phyloP scores from a whole-genome alignment of 306 rosid species.

The Cajanus cajan region DNA sequence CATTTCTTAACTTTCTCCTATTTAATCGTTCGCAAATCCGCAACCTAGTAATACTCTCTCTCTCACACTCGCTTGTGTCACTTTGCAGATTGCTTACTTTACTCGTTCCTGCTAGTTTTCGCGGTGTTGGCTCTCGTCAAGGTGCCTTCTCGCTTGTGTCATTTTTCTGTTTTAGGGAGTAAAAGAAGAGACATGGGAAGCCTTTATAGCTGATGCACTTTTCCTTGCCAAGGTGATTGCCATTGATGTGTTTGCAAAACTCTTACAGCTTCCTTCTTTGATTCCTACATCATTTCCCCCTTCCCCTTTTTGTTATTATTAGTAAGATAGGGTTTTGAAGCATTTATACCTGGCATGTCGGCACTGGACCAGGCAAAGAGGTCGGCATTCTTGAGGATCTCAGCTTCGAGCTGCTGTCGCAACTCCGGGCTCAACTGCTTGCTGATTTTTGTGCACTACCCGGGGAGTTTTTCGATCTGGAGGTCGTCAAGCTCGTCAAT shows the following conservation, averaged over 20 bases:
- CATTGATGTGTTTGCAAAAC: neutral
- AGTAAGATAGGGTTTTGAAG: neutral
- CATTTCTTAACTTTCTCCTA: constrained; percentile 85
- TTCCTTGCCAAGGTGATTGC: constrained; percentile 72
- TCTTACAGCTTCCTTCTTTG: neutral
- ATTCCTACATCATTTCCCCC: neutral
- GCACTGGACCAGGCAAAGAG: too few relatives aligned
- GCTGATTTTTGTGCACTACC: too few relatives aligned
- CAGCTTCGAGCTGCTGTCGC: too few relatives aligned
- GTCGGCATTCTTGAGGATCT: too few relatives aligned
- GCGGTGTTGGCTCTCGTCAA: constrained; percentile 57
- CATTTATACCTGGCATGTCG: too few relatives aligned
- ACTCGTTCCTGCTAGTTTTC: constrained; percentile 41
- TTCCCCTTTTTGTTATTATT: neutral
- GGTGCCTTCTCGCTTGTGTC: constrained; percentile 41
- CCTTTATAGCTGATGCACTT: constrained; percentile 59
- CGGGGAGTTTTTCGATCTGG: too few relatives aligned
- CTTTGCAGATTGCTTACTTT: neutral
- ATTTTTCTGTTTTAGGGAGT: constrained; percentile 47
- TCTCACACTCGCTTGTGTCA: neutral
- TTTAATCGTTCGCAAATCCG: constrained; percentile 63
- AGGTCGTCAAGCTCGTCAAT: too few relatives aligned
- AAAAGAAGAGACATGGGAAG: constrained; percentile 87
- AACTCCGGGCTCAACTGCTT: too few relatives aligned
- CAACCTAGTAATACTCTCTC: constrained; percentile 32